Evolutionary conservation across 1,284 basidiomycete genomes (phyloP), one percentile per base, ranked within the genome.

Genomic region (Ustilago xerochloae): DNA sequence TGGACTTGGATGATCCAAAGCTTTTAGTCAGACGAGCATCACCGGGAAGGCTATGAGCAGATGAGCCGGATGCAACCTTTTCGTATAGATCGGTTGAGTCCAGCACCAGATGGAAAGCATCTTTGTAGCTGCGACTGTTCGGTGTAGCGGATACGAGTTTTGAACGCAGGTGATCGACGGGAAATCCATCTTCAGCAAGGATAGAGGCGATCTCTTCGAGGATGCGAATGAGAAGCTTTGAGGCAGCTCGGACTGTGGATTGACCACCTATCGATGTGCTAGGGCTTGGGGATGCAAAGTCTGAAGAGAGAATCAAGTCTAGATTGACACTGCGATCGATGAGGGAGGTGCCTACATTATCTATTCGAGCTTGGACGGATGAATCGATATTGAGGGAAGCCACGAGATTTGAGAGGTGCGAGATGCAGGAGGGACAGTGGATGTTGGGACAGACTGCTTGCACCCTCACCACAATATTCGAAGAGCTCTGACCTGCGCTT

Each of bases 381-480:
- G 51, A 28, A 20, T 60, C 9, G 66, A 69, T 32, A n/a, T 48
- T 8, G 63, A 67, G 55, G 28, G 62, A 47, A 10, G 77, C 49
- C 22, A 86, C 75, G 16, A 86, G 80, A 16, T 46, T 39, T 8
- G 63, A 67, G 72, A 87, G 85, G 39, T 81, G 70, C 2, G 84
- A 81, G 51, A 85, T 82, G 77, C 86, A 87, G 8, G 84, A 85
- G 10, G 86, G 85, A 64, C 86, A 87, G 77, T 87, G 81, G 9
- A 81, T 69, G 54, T 76, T 69, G 50, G 57, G 69, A 46, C 74
- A 66, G 13, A 71, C 41, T 7, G 58, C 62, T 33, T 60, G 41
- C 1, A 65, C n/a, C 24, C 68, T 55, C 9, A 65, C 54, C 22
- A 53, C 30, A 30, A 67, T 43, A 29, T 61, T 32, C 20, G 43